A percentile compares a stretch with the other conserved stretches of the same genome.
Evolutionary conservation across 176 grass and related monocot species (phyloP).

Genomic region (Cocos nucifera): DNA sequence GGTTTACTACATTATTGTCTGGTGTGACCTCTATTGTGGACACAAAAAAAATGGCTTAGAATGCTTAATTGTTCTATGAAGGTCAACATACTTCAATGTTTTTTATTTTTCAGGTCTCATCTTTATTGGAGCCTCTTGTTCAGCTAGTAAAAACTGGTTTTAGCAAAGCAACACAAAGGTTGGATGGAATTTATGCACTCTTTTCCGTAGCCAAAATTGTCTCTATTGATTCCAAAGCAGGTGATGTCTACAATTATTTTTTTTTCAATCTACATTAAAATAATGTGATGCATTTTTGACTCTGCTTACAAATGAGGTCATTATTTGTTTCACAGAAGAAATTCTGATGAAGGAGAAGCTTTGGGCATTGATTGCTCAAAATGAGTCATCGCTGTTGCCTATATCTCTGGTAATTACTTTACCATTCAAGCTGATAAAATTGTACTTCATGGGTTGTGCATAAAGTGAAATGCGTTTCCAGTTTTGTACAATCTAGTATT

Average conservation of each 20-base stretch:
- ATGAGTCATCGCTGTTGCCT: slow-evolving; percentile 66
- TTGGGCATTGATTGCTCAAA: slow-evolving; percentile 81
- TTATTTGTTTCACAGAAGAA: slow-evolving; percentile 47
- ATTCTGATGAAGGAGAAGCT: slow-evolving; percentile 81
- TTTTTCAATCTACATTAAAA: slow-evolving; percentile 15
- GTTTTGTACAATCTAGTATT: too few species aligned
- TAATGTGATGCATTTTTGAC: not conserved
- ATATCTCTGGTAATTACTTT: slow-evolving; percentile 55
- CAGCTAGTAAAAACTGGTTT: slow-evolving; percentile 82
- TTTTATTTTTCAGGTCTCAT: slow-evolving; percentile 42
- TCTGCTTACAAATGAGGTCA: not conserved
- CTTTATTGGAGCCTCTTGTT: slow-evolving; percentile 65
- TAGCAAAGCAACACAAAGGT: slow-evolving; percentile 79
- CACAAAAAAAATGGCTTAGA: too few species aligned
- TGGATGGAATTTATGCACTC: slow-evolving; percentile 92
- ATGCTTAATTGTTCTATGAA: too few species aligned
- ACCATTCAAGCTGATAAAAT: not conserved
- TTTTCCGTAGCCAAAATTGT: slow-evolving; percentile 65
- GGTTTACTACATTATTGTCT: slow-evolving; percentile 14
- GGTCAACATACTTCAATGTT: not conserved
- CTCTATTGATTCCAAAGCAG: slow-evolving; percentile 89
- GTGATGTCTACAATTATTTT: slow-evolving; percentile 20
- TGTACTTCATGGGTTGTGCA: too few species aligned
- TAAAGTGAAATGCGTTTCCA: too few species aligned
- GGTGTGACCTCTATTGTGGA: too few species aligned